phyloP scores from a whole-genome alignment of 2,329 filamentous ascomycete species.

The Emericellopsis atlantica region DNA sequence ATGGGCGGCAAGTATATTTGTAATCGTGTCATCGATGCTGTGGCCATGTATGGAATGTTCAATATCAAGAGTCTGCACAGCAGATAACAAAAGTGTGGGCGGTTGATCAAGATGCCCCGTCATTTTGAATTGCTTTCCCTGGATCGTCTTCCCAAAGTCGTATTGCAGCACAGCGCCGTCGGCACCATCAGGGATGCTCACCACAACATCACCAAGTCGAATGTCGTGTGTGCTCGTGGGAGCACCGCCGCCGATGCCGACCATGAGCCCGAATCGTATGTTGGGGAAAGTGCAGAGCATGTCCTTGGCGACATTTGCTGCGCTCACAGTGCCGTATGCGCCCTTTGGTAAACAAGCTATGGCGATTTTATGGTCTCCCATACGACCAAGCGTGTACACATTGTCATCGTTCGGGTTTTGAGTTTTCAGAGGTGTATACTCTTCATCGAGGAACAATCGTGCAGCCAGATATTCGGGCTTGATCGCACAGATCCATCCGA shows the following conservation, averaged over 20 bases:
- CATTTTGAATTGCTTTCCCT: conserved; percentile 1
- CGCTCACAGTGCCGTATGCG: conserved; percentile 10
- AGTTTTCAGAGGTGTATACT: conserved; percentile 8
- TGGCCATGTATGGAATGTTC: neutral
- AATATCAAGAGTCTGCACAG: neutral
- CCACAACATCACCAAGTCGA: conserved; percentile 22
- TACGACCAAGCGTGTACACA: conserved; percentile 16
- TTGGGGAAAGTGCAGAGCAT: conserved; percentile 15
- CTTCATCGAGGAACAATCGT: conserved; percentile 22
- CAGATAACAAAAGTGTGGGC: neutral
- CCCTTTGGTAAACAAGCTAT: conserved; percentile 14
- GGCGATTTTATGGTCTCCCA: conserved; percentile 21
- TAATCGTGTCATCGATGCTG: neutral
- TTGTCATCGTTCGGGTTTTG: conserved; percentile 8
- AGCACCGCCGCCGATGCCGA: conserved; percentile 19
- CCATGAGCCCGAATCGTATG: conserved; percentile 15
- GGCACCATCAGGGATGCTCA: conserved; percentile 4
- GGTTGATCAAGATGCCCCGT: conserved; percentile 3
- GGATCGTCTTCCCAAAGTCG: conserved; percentile 6
- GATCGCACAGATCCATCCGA: conserved; percentile 31
- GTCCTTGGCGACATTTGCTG: conserved; percentile 11
- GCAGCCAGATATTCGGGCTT: conserved; percentile 23
- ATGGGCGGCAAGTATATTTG: neutral
- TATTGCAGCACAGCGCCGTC: conserved; percentile 4
- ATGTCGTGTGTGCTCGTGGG: conserved; percentile 18